Conservation (phyloP, 164 flowering plant species). For the Vitis cinerea region DNA sequence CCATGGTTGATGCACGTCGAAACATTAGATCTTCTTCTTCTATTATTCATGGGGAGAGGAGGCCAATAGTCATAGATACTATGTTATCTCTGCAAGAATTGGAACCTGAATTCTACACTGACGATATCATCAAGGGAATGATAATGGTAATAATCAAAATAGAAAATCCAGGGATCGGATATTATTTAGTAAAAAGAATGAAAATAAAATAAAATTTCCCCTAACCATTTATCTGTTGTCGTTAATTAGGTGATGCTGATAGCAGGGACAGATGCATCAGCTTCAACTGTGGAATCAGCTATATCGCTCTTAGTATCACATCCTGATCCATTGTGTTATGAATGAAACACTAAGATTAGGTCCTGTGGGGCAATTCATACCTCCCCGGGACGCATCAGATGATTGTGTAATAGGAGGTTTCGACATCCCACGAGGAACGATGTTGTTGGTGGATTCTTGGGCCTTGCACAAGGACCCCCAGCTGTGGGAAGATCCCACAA, state of each 20-base stretch:
- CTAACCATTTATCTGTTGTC: not conserved
- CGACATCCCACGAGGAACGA: not conserved
- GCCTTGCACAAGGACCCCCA: not conserved
- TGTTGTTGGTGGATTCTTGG: not conserved
- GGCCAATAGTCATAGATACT: slow-evolving; percentile 16
- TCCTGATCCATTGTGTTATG: slow-evolving; percentile 21
- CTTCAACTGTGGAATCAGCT: slow-evolving; percentile 42
- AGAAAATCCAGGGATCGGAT: not conserved
- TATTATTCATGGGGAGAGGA: not conserved
- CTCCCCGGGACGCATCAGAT: slow-evolving; percentile 2
- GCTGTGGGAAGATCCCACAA: not conserved
- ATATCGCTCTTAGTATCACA: slow-evolving; percentile 44
- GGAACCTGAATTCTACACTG: slow-evolving; percentile 35
- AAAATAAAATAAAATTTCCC: not conserved
- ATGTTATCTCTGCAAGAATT: slow-evolving; percentile 29
- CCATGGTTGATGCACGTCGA: slow-evolving; percentile 23
- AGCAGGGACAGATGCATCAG: slow-evolving; percentile 51
- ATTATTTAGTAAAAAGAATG: not conserved
- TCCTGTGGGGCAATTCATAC: slow-evolving; percentile 5
- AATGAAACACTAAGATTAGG: slow-evolving; percentile 8
- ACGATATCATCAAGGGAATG: slow-evolving; percentile 30
- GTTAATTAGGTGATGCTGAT: slow-evolving; percentile 27
- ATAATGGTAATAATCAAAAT: slow-evolving; percentile 19
- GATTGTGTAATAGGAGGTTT: slow-evolving; percentile 2
- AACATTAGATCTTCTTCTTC: not conserved